Base-by-base conservation (phyloP, 1,284 basidiomycete genomes). In the Vanrija sp. region DNA sequence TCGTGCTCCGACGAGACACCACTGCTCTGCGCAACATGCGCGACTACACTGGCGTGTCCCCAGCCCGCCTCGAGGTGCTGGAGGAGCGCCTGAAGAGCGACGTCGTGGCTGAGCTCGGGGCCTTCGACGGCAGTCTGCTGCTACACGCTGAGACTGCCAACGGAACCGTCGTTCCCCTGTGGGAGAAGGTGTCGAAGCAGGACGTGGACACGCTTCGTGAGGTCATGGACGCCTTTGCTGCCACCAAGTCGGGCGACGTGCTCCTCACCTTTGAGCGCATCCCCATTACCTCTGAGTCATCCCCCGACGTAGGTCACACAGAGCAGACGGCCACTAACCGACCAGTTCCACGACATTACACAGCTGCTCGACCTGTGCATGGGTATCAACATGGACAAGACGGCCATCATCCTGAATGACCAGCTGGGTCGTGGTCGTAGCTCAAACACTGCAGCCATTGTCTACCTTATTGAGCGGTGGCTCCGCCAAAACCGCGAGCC, bases 351-450 rank as follows among this genome's bases (percentile, higher is more conserved):
- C 52, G 80, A 82, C 61, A 74, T 78, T 42, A 85, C 88, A 4
- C 74, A 79, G 56, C 80, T 98, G 24, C 86, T 97, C 59, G 85
- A 89, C 42, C 82, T 94, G 0, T 88, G 93, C 39, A 80, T 90
- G 42, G 79, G 85, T n/a, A 84, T 85, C 24, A 82, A 87, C 52
- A 81, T 86, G 4, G 80, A 83, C 27, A 80, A 82, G 41, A 85
- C 86, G 0, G 90, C 93, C 0, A 88, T 98, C 57, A 86, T 99
- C 22, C 83, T 98, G 49, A 99, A 98, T 70, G 96, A 94, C 68
- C 96, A 99, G 75, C 83, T 99, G 4, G 95, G 95, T 4, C 80
- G 92, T 31, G 95, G 95, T n/a, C 81, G 96, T 63, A 93, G 89
- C 58, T 96, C 94, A 0, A 78, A 94, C 59, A 86, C 92, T 16